Percentiles rank a stretch among this genome's conserved stretches.
These are phyloP conservation scores for Erigeron canadensis DNA, from an alignment of 129 eudicot genomes.

Conservation along the genomic window DNA sequence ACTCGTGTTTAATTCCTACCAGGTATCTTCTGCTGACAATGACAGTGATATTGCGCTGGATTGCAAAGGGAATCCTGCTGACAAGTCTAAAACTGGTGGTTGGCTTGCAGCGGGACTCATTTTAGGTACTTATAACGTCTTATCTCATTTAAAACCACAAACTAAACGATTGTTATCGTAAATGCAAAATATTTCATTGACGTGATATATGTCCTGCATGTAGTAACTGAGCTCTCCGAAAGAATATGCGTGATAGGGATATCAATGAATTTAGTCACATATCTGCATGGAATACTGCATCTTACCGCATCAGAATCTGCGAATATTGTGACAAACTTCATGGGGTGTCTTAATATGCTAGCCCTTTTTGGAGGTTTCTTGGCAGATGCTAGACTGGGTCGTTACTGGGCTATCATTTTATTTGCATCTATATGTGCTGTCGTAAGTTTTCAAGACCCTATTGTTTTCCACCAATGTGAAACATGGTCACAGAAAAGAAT, in stretches of 20 bases:
- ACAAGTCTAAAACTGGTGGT: conserved; percentile 72
- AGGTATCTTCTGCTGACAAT: conserved; percentile 48
- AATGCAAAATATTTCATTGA: neutral
- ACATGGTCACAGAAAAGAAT: neutral
- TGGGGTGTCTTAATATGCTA: conserved; percentile 74
- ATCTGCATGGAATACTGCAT: conserved; percentile 66
- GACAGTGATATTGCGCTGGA: conserved; percentile 43
- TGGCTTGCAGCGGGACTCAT: conserved; percentile 90
- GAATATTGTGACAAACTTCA: conserved; percentile 71
- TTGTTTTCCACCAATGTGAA: neutral
- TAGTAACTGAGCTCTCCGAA: conserved; percentile 82
- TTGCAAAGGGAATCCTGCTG: conserved; percentile 65
- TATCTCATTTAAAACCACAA: neutral
- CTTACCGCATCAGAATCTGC: conserved; percentile 73
- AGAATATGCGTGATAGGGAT: conserved; percentile 75
- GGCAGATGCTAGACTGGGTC: conserved; percentile 88
- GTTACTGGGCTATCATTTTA: conserved; percentile 58
- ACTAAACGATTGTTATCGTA: neutral
- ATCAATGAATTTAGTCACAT: conserved; percentile 77
- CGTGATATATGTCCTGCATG: neutral
- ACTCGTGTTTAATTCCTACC: conserved; percentile 20
- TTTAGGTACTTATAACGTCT: conserved; percentile 45
- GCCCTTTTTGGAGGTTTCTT: conserved; percentile 76
- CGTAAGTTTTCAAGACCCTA: conserved; percentile 40
- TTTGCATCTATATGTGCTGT: conserved; percentile 59